phyloP scores from a whole-genome alignment of 2,329 filamentous ascomycete genomes.

The Stagonosporopsis rhizophila region DNA sequence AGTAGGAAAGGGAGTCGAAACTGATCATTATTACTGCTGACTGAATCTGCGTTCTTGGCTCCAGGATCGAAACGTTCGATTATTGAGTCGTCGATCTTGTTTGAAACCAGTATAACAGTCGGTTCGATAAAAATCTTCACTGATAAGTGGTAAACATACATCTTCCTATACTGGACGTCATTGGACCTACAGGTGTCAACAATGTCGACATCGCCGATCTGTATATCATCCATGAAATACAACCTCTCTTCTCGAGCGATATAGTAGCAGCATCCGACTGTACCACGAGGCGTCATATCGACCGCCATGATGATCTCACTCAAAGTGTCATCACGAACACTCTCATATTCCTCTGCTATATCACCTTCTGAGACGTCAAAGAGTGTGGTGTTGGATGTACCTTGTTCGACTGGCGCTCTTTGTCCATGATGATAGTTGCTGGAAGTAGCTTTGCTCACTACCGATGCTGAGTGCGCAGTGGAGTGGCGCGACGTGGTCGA shows the following conservation, averaged over 20 bases:
- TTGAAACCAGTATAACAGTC: slow-evolving; percentile 65
- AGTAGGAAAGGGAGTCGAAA: slow-evolving; percentile 66
- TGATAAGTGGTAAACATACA: slow-evolving; percentile 34
- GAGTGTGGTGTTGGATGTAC: slow-evolving; percentile 1
- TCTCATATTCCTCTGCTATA: slow-evolving; percentile 10
- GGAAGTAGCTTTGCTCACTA: neutral
- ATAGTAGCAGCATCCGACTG: slow-evolving; percentile 86
- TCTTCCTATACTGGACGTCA: neutral
- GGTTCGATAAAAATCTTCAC: slow-evolving; percentile 69
- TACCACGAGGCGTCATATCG: slow-evolving; percentile 72
- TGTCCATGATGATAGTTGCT: neutral
- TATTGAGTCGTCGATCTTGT: slow-evolving; percentile 60
- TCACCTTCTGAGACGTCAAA: slow-evolving; percentile 9
- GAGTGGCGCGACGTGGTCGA: slow-evolving; percentile 20
- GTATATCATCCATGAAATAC: slow-evolving; percentile 78
- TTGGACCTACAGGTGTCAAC: slow-evolving; percentile 54
- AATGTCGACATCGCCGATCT: slow-evolving; percentile 71
- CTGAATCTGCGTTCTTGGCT: slow-evolving; percentile 43
- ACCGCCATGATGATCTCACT: slow-evolving; percentile 82
- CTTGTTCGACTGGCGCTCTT: neutral
- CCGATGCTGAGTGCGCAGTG: slow-evolving; percentile 20
- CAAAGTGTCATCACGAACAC: slow-evolving; percentile 58
- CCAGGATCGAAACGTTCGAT: slow-evolving; percentile 56
- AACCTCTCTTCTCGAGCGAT: slow-evolving; percentile 72
- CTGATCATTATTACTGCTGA: slow-evolving; percentile 50